Conservation (phyloP, 805 yeast species). For the Pichia ethanolica region DNA sequence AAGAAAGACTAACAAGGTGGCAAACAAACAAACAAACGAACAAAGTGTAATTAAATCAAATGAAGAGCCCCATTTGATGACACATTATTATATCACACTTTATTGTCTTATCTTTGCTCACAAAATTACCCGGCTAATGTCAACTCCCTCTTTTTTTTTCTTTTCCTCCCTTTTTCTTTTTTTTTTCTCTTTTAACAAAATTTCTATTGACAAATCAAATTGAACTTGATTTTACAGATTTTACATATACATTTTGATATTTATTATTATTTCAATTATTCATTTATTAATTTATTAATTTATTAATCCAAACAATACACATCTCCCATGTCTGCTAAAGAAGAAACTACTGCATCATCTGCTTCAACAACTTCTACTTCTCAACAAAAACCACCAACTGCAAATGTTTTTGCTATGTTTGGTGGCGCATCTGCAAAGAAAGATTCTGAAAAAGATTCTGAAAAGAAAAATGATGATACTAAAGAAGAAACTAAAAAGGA, state of each 20-base stretch:
- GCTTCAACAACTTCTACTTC: constrained; percentile 7
- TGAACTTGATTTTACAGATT: too few relatives aligned
- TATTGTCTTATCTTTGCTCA: neutral
- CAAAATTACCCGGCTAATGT: neutral
- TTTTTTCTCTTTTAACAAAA: too few relatives aligned
- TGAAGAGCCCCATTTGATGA: too few relatives aligned
- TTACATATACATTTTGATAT: too few relatives aligned
- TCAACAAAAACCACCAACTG: constrained; percentile 51
- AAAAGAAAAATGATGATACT: constrained; percentile 1
- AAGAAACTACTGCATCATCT: constrained; percentile 7
- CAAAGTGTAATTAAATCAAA: too few relatives aligned
- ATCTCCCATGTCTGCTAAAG: constrained; percentile 3
- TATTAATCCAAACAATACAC: neutral
- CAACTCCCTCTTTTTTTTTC: too few relatives aligned
- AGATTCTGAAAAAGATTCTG: constrained; percentile 28
- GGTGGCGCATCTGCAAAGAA: constrained; percentile 79
- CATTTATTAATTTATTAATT: too few relatives aligned
- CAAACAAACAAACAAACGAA: neutral
- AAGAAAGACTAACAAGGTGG: neutral
- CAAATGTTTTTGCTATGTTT: constrained; percentile 89
- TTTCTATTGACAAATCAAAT: too few relatives aligned
- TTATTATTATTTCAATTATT: too few relatives aligned
- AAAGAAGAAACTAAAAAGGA: constrained; percentile 27
- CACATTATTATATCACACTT: neutral
- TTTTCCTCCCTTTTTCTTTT: too few relatives aligned